These are phyloP conservation scores for Lathyrus aphaca DNA, from an alignment of 306 rosid genomes.

Conservation along the genomic window DNA sequence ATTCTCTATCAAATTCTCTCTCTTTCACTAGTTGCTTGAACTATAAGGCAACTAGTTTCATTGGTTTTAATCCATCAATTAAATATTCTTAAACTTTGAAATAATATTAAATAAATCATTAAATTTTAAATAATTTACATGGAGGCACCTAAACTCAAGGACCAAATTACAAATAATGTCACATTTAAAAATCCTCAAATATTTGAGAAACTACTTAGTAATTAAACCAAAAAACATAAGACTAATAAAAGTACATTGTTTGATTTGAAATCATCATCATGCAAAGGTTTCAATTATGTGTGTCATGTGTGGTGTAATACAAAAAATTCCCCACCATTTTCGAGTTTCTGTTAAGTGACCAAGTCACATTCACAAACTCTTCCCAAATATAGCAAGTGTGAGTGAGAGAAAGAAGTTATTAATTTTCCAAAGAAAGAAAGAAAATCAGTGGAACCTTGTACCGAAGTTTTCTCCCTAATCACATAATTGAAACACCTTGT, in stretches of 20 bases:
- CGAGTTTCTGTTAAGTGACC: constrained; percentile 26
- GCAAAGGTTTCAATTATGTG: constrained; percentile 11
- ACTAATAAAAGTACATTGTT: not conserved
- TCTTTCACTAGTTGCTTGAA: too few relatives aligned
- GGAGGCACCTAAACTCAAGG: too few relatives aligned
- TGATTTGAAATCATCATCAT: constrained; percentile 16
- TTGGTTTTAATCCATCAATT: too few relatives aligned
- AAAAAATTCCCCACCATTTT: not conserved
- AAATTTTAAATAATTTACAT: too few relatives aligned
- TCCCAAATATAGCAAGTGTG: constrained; percentile 29
- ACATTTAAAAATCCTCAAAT: too few relatives aligned
- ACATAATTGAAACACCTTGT: constrained; percentile 10
- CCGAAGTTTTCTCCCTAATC: constrained; percentile 26
- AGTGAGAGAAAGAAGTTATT: not conserved
- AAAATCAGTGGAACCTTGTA: constrained; percentile 21
- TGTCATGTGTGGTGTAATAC: not conserved
- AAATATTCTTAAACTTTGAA: too few relatives aligned
- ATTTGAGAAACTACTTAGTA: too few relatives aligned
- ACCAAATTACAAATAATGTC: too few relatives aligned
- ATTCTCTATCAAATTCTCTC: too few relatives aligned
- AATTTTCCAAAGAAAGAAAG: constrained; percentile 4
- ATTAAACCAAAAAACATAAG: not conserved
- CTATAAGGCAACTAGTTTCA: too few relatives aligned
- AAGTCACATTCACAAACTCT: constrained; percentile 23
- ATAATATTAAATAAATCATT: too few relatives aligned